Conservation (phyloP, 352 stramenopile genomes). For the Phytophthora cryptogea region DNA sequence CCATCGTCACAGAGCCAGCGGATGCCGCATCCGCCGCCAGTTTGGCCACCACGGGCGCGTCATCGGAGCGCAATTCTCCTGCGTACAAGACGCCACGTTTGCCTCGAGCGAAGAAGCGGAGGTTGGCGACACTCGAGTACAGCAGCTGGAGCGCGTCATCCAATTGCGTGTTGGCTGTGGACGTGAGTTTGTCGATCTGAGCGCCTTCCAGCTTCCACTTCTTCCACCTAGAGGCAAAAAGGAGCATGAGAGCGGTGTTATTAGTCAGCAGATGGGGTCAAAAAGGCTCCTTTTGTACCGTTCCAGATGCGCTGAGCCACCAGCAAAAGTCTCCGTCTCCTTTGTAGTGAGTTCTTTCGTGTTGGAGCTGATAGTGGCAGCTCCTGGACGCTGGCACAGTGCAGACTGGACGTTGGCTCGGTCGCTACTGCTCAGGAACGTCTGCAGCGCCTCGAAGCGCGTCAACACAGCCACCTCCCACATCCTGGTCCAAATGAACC, state of each 20-base stretch:
- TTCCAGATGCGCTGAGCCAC: conserved; percentile 49
- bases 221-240: conserved; percentile 51
- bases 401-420: conserved; percentile 29
- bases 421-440: conserved; percentile 36
- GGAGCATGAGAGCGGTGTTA: not conserved
- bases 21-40: conserved; percentile 38
- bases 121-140: conserved; percentile 27
- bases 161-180: conserved; percentile 11
- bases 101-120: conserved; percentile 68
- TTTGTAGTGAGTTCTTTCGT: not conserved
- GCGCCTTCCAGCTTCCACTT: conserved; percentile 63
- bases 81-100: conserved; percentile 70
- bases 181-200: conserved; percentile 62
- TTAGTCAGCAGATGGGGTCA: not conserved
- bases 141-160: conserved; percentile 28
- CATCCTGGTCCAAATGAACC: conserved; percentile 11
- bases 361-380: conserved; percentile 10
- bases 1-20: conserved; percentile 44
- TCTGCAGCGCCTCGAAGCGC: conserved; percentile 46
- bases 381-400: conserved; percentile 21
- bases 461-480: conserved; percentile 44
- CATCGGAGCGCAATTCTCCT: conserved; percentile 28
- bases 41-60: conserved; percentile 53
- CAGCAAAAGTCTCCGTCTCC: not conserved
- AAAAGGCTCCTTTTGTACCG: conserved; percentile 28